Evolutionary conservation across 495 filamentous ascomycete species (phyloP).

Genomic region (Amniculicola lignicola): DNA sequence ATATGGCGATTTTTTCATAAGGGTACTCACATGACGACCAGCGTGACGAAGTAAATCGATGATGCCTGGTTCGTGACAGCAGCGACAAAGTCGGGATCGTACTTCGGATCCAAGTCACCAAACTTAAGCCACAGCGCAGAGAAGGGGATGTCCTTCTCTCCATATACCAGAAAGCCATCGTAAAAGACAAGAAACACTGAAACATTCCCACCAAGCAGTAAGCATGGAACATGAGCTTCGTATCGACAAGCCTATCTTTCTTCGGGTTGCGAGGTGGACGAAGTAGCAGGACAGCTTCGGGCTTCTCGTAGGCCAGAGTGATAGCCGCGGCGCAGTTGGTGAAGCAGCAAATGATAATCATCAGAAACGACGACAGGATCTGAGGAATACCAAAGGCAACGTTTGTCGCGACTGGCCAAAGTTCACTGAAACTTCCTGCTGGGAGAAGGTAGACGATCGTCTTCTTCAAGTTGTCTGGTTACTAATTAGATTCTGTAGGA

Average conservation of each 20-base stretch:
- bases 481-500: too few species aligned
- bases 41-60: conserved; percentile 69
- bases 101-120: conserved; percentile 39
- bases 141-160: conserved; percentile 59
- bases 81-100: conserved; percentile 39
- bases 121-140: conserved; percentile 58
- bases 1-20: neutral
- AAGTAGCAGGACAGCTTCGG: conserved; percentile 65
- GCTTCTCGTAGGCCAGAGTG: conserved; percentile 65
- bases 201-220: conserved; percentile 63
- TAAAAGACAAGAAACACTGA: conserved; percentile 57
- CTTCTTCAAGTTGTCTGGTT: conserved; percentile 56
- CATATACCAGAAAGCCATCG: conserved; percentile 66
- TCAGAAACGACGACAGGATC: conserved; percentile 63
- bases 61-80: conserved; percentile 55
- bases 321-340: conserved; percentile 65
- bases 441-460: conserved; percentile 57
- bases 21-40: conserved; percentile 60
- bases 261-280: conserved; percentile 58
- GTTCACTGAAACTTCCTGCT: conserved; percentile 64
- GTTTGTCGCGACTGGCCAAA: conserved; percentile 67
- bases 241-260: conserved; percentile 63
- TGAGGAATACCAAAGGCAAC: conserved; percentile 67
- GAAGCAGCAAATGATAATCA: conserved; percentile 60
- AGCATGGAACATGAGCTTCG: conserved; percentile 59